These are phyloP conservation scores for Pythium myriotylum DNA, from an alignment of 352 stramenopile species.

Conservation along the genomic window DNA sequence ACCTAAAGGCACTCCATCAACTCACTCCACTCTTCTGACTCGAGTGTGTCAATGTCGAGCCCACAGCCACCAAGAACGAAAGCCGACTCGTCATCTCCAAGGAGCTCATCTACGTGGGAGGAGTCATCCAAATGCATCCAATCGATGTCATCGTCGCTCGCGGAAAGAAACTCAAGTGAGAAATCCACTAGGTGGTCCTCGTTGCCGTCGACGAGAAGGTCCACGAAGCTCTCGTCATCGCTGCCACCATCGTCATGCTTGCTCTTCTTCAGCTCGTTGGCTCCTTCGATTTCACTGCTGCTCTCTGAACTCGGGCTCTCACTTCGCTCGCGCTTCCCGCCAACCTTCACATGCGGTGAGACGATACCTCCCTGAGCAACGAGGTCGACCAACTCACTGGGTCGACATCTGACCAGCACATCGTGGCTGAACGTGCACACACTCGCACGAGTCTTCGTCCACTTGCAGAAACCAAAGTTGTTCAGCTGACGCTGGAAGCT, in stretches of 20 bases:
- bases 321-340: background rate
- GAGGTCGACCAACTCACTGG: conserved; percentile 8
- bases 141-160: background rate
- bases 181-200: background rate
- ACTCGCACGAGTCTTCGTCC: conserved; percentile 78
- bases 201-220: background rate
- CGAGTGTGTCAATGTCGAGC: too few relatives aligned
- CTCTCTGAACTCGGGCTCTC: background rate
- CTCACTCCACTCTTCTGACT: too few relatives aligned
- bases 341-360: background rate
- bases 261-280: background rate
- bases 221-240: background rate
- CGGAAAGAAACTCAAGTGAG: background rate
- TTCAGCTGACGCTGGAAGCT: conserved; percentile 92
- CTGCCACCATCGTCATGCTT: background rate
- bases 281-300: background rate
- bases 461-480: conserved; percentile 92
- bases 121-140: background rate
- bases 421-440: conserved; percentile 80
- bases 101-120: background rate
- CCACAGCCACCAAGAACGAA: too few relatives aligned
- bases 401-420: conserved; percentile 1
- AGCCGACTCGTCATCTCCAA: background rate
- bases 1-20: too few relatives aligned
- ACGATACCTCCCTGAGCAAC: background rate